phyloP scores from a whole-genome alignment of 441 rosid genomes.

The Bruguiera hainesii region DNA sequence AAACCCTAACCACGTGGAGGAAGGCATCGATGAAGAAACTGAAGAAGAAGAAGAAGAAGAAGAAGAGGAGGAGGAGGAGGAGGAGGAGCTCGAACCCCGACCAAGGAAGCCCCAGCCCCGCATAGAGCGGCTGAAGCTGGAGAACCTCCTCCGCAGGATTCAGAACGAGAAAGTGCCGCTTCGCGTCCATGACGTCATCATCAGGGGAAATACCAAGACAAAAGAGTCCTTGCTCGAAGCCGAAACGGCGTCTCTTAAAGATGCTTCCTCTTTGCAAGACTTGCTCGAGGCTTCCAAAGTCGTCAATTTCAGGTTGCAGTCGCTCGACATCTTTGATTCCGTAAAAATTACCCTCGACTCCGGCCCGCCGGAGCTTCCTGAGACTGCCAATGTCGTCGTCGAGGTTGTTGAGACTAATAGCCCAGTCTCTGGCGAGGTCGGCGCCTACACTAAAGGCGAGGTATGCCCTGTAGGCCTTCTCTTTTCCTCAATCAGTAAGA shows the following conservation, averaged over 20 bases:
- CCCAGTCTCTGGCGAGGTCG: slow-evolving; percentile 64
- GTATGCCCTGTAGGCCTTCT: slow-evolving; percentile 30
- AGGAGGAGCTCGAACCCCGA: slow-evolving; percentile 25
- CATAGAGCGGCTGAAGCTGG: slow-evolving; percentile 37
- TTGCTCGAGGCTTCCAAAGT: slow-evolving; percentile 58
- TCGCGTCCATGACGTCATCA: slow-evolving; percentile 80
- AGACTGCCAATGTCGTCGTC: slow-evolving; percentile 71
- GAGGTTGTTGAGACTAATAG: slow-evolving; percentile 63
- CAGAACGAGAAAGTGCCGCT: slow-evolving; percentile 49
- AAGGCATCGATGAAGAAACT: slow-evolving; percentile 14
- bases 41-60: slow-evolving; percentile 30
- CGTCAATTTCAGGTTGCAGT: slow-evolving; percentile 60
- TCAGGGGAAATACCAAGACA: slow-evolving; percentile 78
- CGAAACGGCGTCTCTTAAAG: slow-evolving; percentile 51
- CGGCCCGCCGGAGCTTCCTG: slow-evolving; percentile 89
- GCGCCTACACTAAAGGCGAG: slow-evolving; percentile 74
- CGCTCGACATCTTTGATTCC: slow-evolving; percentile 75
- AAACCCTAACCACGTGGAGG: slow-evolving; percentile 26
- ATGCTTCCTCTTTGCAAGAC: slow-evolving; percentile 69
- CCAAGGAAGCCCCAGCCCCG: slow-evolving; percentile 25
- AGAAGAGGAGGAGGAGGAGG: slow-evolving; percentile 26
- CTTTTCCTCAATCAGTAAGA: too few relatives aligned
- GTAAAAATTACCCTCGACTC: slow-evolving; percentile 82
- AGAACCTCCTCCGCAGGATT: slow-evolving; percentile 49
- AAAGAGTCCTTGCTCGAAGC: slow-evolving; percentile 76